Base-by-base conservation (phyloP, 1,139 yeast species). In the Nadsonia starkeyi-henricii region DNA sequence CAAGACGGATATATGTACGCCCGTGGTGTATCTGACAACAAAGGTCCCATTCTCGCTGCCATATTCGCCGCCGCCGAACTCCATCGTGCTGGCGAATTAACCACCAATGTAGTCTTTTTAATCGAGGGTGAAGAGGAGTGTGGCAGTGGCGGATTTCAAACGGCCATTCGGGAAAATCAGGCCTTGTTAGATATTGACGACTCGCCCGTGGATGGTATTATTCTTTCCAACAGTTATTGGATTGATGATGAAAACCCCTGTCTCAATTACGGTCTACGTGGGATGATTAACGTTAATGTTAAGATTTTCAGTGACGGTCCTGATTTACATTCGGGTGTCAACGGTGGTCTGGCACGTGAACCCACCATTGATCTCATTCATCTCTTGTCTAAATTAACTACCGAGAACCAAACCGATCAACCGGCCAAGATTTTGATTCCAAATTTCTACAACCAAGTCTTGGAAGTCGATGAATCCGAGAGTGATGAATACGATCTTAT, bases 111-210 rank as follows among this genome's bases (percentile, higher is more conserved):
- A 13, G 79, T 85, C 0, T 89, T 91, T 57, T 63, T 91, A 19
- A 74, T 91, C 48, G 98, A 91, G 64, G 98, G 98, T 43, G 96
- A 88, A 63, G 98, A 91, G 63, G 98, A 91, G 63, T 77, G 85
- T 54, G 97, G 97, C 1, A 85, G 95, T 0, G 75, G 74, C 55
- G 96, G 97, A 0, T 86, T 91, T 62, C 81, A 80, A 56, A 72
- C 77, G 8, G 80, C 83, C 1, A 74, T 91, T 30, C 58, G 61
- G 20, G 65, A 71, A 43, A 68, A 81, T 46, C 68, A 69, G 47
- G 66, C 63, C 1, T 54, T 77, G 2, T 86, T 57, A 15, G 46
- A 43, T 33, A 41, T 17, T n/a, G 44, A 47, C 23, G 41, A 39
- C 18, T 15, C 49, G 13, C 62, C 66, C 18, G 77, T 91, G 49